Base-by-base conservation (phyloP, 2,329 filamentous ascomycete species). In the Nothophoma quercina region DNA sequence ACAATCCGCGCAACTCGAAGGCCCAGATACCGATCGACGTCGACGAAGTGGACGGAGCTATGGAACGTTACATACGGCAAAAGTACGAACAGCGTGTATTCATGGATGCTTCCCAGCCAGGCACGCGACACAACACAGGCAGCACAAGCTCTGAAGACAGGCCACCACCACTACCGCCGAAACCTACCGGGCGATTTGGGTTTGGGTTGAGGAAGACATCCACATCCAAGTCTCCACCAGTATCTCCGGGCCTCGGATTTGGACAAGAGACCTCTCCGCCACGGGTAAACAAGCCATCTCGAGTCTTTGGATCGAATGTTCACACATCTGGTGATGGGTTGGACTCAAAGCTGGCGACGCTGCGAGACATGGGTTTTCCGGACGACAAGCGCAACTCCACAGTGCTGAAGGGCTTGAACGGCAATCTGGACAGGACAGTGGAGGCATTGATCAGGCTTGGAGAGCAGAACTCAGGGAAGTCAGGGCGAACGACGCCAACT, bases 61-160 rank as follows among this genome's bases (percentile, higher is more conserved):
- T 99, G 89, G 95, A 99, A 76, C 85, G 91, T 55, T 98, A 93
- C 74, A 96, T 99, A 63, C 84, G 93, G 55, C 88, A 93, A 69
- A 99, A 99, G 75, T 99, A 99, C 75, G 87, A 93, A 70, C 87
- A 88, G 64, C 79, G 82, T 51, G 76, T 80, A 12, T 80, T 85
- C 59, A 69, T 73, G 54, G 67, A 68, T 38, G 68, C 68, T 34
- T 67, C 71, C 18, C 66, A 71, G 26, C 71, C 77, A 19, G 67
- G 67, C 41, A 80, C 79, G 59, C 77, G 81, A 65, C 77, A 84
- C 56, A 80, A 85, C 63, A 81, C 84, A 6, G 83, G 82, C 51
- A 84, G 84, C 58, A 83, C 79, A 40, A 77, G 79, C 55, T 80
- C 81, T 19, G 82, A 83, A 53, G 82, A 83, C 55, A 79, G 80